Conservation (phyloP, 371 early-diverging fungal species). For the Actinomortierella wolfii region DNA sequence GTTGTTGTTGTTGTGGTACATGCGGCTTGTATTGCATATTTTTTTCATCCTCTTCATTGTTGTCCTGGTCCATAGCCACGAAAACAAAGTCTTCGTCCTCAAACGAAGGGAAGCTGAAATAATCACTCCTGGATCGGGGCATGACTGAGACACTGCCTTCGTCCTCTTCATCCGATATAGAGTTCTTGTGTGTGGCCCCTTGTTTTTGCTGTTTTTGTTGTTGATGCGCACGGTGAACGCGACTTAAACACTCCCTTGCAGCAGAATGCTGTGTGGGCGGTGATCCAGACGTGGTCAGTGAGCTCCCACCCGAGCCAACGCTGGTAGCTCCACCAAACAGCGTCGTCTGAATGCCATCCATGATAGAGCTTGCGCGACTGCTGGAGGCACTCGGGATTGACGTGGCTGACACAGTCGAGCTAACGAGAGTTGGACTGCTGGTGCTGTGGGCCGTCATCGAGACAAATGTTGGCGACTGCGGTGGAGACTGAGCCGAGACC, state of each 20-base stretch:
- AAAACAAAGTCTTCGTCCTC: conserved; percentile 46
- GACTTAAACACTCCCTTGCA: conserved; percentile 26
- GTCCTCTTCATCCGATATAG: no score
- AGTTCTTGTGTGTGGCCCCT: no score
- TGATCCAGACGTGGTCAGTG: neutral
- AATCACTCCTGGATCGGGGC: conserved; percentile 38
- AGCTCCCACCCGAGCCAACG: conserved; percentile 10
- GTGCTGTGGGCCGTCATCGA: conserved; percentile 10
- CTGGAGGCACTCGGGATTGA: neutral
- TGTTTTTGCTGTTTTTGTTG: no score
- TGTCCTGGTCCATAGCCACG: conserved; percentile 30
- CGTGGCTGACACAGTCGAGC: conserved; percentile 2
- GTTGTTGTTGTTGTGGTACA: no score
- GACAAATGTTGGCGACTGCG: conserved; percentile 38
- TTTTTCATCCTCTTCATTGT: no score
- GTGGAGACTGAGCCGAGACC: conserved; percentile 43
- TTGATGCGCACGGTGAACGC: no score
- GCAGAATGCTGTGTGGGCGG: conserved; percentile 16
- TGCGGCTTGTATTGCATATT: no score
- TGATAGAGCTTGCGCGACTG: conserved; percentile 34
- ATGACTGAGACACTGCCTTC: neutral
- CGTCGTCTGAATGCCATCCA: conserved; percentile 44
- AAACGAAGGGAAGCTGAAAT: conserved; percentile 45
- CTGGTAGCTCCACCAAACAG: conserved; percentile 14
- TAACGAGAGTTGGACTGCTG: conserved; percentile 6